phyloP scores from a whole-genome alignment of 495 filamentous ascomycete species.

The Hyaloscypha hepaticicola region DNA sequence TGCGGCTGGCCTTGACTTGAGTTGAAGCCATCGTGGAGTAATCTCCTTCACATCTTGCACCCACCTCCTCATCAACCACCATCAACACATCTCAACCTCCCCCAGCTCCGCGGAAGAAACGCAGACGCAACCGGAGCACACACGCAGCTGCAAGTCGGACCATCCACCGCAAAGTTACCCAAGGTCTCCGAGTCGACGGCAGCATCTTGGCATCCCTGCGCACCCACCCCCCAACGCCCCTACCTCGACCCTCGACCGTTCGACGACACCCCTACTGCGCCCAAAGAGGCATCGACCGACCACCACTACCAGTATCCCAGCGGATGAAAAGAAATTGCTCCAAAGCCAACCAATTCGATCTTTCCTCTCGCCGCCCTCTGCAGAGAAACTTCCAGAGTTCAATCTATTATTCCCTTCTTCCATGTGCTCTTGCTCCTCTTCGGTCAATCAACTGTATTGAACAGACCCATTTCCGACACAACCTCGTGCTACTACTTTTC shows the following conservation, averaged over 20 bases:
- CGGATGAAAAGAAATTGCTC: slow-evolving; percentile 14
- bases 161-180: background rate
- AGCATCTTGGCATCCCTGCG: background rate
- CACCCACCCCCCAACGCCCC: background rate
- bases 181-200: background rate
- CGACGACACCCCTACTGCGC: background rate
- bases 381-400: slow-evolving; percentile 8
- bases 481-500: background rate
- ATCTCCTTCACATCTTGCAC: background rate
- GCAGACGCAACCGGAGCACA: background rate
- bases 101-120: background rate
- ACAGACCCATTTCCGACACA: background rate
- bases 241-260: background rate
- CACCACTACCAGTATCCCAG: background rate
- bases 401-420: background rate
- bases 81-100: background rate
- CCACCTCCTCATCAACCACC: background rate
- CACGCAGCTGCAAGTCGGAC: background rate
- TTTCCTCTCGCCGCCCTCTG: background rate
- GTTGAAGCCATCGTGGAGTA: background rate
- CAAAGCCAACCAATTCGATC: background rate
- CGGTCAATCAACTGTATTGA: background rate
- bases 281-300: background rate
- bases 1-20: background rate
- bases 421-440: background rate